Conservation (phyloP, 2,329 filamentous ascomycete species). For the Dichotomopilus funicola region DNA sequence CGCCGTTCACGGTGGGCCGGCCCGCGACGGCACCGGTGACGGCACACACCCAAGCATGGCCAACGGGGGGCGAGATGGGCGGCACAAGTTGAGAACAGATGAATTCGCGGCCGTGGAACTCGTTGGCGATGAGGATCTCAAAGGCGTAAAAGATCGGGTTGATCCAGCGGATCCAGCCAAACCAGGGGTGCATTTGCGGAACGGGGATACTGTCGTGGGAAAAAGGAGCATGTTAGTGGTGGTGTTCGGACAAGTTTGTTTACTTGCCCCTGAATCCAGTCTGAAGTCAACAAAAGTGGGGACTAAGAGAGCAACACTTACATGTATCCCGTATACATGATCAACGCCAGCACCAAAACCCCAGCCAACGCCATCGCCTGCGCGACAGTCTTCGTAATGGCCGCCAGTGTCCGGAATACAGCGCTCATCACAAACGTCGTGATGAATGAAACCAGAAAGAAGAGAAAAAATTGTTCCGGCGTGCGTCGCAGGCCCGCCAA, state of each 20-base stretch:
- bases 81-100: constrained; percentile 48
- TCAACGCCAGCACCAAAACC: constrained; percentile 51
- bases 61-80: constrained; percentile 37
- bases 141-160: constrained; percentile 71
- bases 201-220: constrained; percentile 32
- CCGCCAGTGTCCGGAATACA: constrained; percentile 67
- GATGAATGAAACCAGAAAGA: constrained; percentile 62
- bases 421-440: constrained; percentile 68
- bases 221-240: not conserved
- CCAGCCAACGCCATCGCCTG: constrained; percentile 50
- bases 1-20: constrained; percentile 49
- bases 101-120: constrained; percentile 55
- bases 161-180: constrained; percentile 68
- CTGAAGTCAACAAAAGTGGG: too few species aligned
- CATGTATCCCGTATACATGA: constrained; percentile 55
- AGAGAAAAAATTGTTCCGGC: constrained; percentile 67
- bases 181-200: constrained; percentile 63
- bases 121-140: constrained; percentile 43
- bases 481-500: constrained; percentile 48
- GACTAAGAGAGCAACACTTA: not conserved
- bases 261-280: too few species aligned
- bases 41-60: constrained; percentile 46
- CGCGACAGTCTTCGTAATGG: constrained; percentile 59
- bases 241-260: too few species aligned
- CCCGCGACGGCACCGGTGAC: constrained; percentile 50